phyloP scores from a whole-genome alignment of 768 basidiomycete genomes.

The Dentipellis sp. region DNA sequence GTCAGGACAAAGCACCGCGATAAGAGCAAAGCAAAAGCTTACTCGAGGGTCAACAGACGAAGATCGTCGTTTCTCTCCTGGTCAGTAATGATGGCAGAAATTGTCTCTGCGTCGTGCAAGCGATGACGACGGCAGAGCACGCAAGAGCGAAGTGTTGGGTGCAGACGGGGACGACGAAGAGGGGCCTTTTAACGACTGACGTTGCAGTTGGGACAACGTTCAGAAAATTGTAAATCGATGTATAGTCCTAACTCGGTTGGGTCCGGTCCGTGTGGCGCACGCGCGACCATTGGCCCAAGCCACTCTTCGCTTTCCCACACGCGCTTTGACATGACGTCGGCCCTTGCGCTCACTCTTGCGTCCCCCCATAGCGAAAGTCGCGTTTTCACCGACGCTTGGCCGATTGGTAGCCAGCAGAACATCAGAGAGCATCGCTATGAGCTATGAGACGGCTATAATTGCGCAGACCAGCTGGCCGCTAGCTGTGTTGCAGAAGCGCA shows the following conservation, averaged over 20 bases:
- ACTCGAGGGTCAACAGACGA: slow-evolving; percentile 77
- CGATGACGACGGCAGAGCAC: slow-evolving; percentile 19
- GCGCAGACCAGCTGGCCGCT: too few species aligned
- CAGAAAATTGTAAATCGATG: not conserved
- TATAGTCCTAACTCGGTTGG: not conserved
- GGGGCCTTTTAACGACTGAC: not conserved
- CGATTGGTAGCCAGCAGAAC: not conserved
- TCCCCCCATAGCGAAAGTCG: not conserved
- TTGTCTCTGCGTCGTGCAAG: slow-evolving; percentile 27
- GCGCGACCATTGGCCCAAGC: not conserved
- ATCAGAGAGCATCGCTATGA: not conserved
- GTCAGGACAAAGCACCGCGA: not conserved
- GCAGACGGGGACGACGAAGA: not conserved
- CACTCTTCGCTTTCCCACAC: not conserved
- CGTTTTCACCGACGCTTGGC: not conserved
- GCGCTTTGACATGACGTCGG: not conserved
- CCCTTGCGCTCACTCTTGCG: not conserved
- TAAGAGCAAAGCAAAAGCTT: slow-evolving; percentile 12
- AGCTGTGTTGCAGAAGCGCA: too few species aligned
- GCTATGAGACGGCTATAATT: too few species aligned
- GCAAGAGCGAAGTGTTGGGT: not conserved
- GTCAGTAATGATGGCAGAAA: slow-evolving; percentile 58
- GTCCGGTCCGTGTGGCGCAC: not conserved
- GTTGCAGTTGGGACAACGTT: not conserved
- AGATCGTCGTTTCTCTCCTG: slow-evolving; percentile 72